These are phyloP conservation scores for Xylariomycetidae sp. DNA, from an alignment of 2,329 filamentous ascomycete species.

Conservation along the genomic window DNA sequence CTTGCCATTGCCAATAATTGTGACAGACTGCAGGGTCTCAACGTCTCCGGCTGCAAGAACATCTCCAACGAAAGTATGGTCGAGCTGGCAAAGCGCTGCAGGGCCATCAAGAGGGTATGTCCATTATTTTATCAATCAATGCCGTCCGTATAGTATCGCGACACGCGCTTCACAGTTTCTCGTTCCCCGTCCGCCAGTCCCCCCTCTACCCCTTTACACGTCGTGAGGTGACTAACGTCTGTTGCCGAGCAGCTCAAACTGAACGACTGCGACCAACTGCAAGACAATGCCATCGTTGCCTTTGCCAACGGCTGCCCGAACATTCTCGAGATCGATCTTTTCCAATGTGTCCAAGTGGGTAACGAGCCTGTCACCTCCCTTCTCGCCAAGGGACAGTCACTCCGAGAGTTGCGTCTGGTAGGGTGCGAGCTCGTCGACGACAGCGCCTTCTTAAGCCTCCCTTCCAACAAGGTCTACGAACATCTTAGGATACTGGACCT, in stretches of 20 bases:
- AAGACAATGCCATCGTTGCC: constrained; percentile 74
- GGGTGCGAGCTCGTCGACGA: constrained; percentile 84
- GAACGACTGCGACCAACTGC: constrained; percentile 84
- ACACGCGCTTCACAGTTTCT: too few species aligned
- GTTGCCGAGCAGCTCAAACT: constrained; percentile 68
- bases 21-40: constrained; percentile 80
- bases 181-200: constrained; percentile 1
- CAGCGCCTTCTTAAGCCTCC: constrained; percentile 77
- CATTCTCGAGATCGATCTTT: constrained; percentile 92
- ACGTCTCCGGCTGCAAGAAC: constrained; percentile 80
- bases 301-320: constrained; percentile 87
- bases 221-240: constrained; percentile 24
- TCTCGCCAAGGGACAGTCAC: constrained; percentile 69
- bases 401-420: constrained; percentile 86
- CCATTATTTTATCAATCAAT: constrained; percentile 8
- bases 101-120: constrained; percentile 78
- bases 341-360: constrained; percentile 76
- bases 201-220: constrained; percentile 6
- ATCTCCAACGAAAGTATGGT: constrained; percentile 86
- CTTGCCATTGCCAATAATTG: constrained; percentile 75
- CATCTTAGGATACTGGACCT: constrained; percentile 89
- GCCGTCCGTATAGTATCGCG: too few species aligned
- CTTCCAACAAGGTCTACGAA: constrained; percentile 67
- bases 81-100: constrained; percentile 74
- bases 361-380: constrained; percentile 80